Percentiles rank a stretch among this genome's conserved stretches.
phyloP scores from a whole-genome alignment of 2,329 filamentous ascomycete genomes.

The Alternaria sp. region DNA sequence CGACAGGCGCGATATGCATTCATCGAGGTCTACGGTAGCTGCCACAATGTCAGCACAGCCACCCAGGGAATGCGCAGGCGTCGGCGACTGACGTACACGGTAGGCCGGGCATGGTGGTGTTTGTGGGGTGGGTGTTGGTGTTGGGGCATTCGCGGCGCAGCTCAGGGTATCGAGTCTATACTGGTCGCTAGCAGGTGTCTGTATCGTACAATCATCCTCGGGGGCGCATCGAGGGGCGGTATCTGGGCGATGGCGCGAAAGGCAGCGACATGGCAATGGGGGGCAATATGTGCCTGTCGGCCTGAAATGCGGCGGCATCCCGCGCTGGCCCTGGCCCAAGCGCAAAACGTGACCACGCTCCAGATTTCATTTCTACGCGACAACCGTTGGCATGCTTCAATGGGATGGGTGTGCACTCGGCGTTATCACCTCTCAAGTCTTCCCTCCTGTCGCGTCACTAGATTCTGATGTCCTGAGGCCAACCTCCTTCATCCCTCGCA shows the following conservation, averaged over 20 bases:
- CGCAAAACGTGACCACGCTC: constrained; percentile 25
- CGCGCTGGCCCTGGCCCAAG: constrained; percentile 24
- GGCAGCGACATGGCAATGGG: constrained; percentile 20
- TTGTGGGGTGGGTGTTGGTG: constrained; percentile 20
- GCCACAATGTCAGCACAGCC: constrained; percentile 27
- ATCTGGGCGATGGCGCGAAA: constrained; percentile 24
- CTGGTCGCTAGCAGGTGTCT: constrained; percentile 46
- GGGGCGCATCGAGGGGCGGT: constrained; percentile 36
- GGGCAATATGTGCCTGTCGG: constrained; percentile 19
- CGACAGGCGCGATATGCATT: constrained; percentile 96
- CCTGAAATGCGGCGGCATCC: constrained; percentile 17
- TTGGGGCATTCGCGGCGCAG: constrained; percentile 36
- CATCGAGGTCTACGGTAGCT: constrained; percentile 97
- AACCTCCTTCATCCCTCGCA: neutral
- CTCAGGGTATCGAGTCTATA: constrained; percentile 46
- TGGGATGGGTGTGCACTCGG: neutral
- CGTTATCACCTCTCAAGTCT: neutral
- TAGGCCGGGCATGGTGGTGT: constrained; percentile 56
- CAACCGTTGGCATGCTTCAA: constrained; percentile 9
- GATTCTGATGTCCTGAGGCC: neutral
- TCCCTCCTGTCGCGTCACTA: neutral
- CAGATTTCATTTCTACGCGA: constrained; percentile 17
- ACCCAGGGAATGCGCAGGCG: neutral
- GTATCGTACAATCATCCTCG: constrained; percentile 51
- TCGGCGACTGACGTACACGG: constrained; percentile 50